Base-by-base conservation (phyloP, 2,329 filamentous ascomycete genomes). In the Shiraia sp. region DNA sequence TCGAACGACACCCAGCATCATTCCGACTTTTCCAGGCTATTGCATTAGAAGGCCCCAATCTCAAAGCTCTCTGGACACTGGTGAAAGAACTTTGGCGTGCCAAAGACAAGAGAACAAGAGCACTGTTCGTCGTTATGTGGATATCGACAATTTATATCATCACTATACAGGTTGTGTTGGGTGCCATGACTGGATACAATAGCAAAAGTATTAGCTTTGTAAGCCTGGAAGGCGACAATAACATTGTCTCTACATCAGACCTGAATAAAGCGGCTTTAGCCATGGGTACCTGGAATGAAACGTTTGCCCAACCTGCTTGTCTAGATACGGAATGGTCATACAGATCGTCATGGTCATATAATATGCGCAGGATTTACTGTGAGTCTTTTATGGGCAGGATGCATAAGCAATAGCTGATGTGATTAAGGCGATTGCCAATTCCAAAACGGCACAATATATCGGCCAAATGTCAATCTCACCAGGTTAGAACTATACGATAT, bases 161-260 rank as follows among this genome's bases (percentile, higher is more conserved):
- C 1, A 43, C 42, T 10, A 55, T 70, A 14, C 67, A 65, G 1
- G 63, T 65, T 14, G 49, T 66, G 4, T 33, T 69, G 1, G 42
- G 53, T n/a, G 66, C 67, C 10, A 69, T 71, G 63, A 68, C 64
- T 1, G 69, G 69, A 8, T 72, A 70, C 36, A 60, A 66, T n/a
- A 57, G 49, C 30, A 57, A 51, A 2, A 47, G 49, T 2, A 55
- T 55, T 4, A 49, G 59, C 0, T 68, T 61, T 56, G 46, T 69
- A 10, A 53, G 51, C 13, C 32, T 65, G 12, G 49, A 60, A 10
- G 47, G 50, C 12, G 39, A 40, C 3, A 50, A 59, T 12, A 61
- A 65, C 19, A 61, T 69, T 22, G 44, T 68, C 1, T 59, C 57
- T 2, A 56, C 55, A 2, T 36, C 49, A 4, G 40, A 39, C n/a